These are phyloP conservation scores for Ammopiptanthus mongolicus DNA, from an alignment of 306 rosid species.

Conservation along the genomic window DNA sequence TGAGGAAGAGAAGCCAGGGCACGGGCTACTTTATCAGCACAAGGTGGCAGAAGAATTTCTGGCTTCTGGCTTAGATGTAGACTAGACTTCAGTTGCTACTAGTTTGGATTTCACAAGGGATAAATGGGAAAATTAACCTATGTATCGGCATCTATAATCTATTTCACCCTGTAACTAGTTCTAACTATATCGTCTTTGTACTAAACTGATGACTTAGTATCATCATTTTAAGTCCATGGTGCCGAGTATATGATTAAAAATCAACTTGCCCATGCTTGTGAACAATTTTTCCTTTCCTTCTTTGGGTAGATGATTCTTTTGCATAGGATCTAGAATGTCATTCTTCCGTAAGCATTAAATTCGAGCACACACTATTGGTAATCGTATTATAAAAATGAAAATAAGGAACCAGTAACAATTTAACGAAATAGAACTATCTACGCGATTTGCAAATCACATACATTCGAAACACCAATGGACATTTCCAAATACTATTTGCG, in stretches of 20 bases:
- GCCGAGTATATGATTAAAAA: neutral
- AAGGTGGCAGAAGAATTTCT: slow-evolving; percentile 94
- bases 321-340: neutral
- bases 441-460: neutral
- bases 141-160: slow-evolving; percentile 26
- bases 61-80: slow-evolving; percentile 77
- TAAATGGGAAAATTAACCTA: slow-evolving; percentile 19
- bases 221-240: neutral
- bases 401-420: neutral
- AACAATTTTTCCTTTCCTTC: neutral
- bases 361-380: neutral
- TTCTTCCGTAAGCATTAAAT: neutral
- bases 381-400: neutral
- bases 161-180: slow-evolving; percentile 36
- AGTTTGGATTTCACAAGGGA: neutral
- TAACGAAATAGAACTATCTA: neutral
- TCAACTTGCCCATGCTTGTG: slow-evolving; percentile 4
- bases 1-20: slow-evolving; percentile 85
- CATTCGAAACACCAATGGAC: neutral
- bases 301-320: neutral
- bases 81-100: neutral
- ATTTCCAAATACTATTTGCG: neutral
- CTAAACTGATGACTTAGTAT: neutral
- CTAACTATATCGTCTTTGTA: slow-evolving; percentile 32
- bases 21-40: slow-evolving; percentile 86